Base-by-base conservation (phyloP, 768 basidiomycete genomes). In the Artomyces pyxidatus region DNA sequence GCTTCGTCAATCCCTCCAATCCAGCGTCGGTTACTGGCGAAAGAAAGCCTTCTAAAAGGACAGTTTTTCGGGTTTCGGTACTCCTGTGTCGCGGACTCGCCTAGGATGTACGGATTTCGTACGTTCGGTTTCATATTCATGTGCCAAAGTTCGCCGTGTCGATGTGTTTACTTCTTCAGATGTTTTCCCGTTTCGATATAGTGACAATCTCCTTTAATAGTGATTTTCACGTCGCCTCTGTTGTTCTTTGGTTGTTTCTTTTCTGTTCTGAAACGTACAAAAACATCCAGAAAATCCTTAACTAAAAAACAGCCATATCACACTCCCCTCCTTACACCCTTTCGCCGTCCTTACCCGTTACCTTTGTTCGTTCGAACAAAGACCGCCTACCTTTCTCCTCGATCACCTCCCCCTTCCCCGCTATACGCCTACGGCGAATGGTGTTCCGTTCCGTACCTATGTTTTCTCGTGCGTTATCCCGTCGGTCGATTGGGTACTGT, bases 291-390 rank as follows among this genome's bases (percentile, higher is more conserved):
- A 48, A 48, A 48, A 48, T 14, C 6, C 16, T 17, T 17, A 30
- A 22, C 39, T 26, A 21, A 17, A 48, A 39, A 48, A 48, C 25
- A 49, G n/a, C n/a, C n/a, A 42, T 22, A 29, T 49, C 17, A 30
- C 48, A 38, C 40, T 42, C 49, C 44, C 26, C 37, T 37, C 55
- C 37, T 56, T 56, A 42, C 49, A 50, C 30, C 29, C 46, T 44
- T 42, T 54, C 39, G 49, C 55, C 55, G 49, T 56, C 53, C 46
- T 54, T 56, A 56, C 55, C 37, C 42, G 52, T 40, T 25, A 19
- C 47, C 47, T 40, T 29, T 48, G 42, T 5, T 28, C 35, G 27
- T 43, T 37, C 45, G 50, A 38, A 41, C 55, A 46, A 45, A 52
- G 47, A 48, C 53, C 37, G 16, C 45, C 37, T 30, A 30, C 23